A percentile compares a stretch with the other conserved stretches of the same genome.
Conservation (phyloP, 2,329 filamentous ascomycete species). For the Aureobasidium lini region DNA sequence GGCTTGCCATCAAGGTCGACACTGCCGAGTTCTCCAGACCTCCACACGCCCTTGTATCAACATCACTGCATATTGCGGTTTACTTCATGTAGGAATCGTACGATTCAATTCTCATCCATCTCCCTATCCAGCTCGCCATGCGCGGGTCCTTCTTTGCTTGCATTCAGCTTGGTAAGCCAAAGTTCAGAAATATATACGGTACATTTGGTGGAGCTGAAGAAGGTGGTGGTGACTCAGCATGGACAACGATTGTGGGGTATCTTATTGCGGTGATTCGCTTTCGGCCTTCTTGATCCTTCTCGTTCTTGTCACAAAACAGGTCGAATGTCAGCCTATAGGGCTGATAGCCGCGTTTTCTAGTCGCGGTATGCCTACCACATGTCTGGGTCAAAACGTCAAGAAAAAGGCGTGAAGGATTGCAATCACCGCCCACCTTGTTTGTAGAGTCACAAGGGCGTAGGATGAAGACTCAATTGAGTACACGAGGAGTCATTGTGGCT, state of each 20-base stretch:
- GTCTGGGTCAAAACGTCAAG: background rate
- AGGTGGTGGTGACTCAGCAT: background rate
- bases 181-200: background rate
- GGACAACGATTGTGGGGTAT: background rate
- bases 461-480: background rate
- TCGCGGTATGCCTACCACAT: background rate
- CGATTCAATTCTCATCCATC: too few relatives aligned
- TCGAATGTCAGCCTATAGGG: conserved; percentile 4
- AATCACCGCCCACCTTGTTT: background rate
- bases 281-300: background rate
- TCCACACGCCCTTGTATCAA: too few relatives aligned
- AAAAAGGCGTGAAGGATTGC: background rate
- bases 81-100: too few relatives aligned
- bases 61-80: too few relatives aligned
- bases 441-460: background rate
- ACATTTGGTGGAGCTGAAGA: background rate
- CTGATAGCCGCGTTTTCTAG: background rate
- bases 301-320: background rate
- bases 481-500: too few relatives aligned
- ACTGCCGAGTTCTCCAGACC: too few relatives aligned
- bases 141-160: background rate
- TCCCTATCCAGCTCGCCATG: too few relatives aligned
- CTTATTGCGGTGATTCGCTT: background rate
- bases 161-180: background rate
- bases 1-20: too few relatives aligned